Base-by-base conservation (phyloP, 2,329 filamentous ascomycete genomes). In the Clarireedia monteithiana region DNA sequence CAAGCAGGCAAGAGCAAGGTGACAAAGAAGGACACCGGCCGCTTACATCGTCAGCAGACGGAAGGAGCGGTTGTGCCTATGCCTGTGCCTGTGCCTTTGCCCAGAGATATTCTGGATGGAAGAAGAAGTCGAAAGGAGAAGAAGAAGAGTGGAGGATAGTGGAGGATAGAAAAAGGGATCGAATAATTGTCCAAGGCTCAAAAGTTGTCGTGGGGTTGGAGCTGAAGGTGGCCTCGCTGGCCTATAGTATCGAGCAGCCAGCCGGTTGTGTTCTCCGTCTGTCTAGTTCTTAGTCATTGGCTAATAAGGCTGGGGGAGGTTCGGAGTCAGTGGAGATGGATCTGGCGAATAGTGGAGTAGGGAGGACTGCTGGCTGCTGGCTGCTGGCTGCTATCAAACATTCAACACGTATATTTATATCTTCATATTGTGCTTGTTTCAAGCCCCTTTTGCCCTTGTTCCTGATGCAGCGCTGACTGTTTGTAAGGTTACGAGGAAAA, bases 31-130 rank as follows among this genome's bases (percentile, higher is more conserved):
- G 58, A 57, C 64, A 55, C 65, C 59, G 56, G 60, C 59, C 64
- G 59, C 60, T 66, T 60, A 67, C 64, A 67, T 67, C 57, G 59
- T 63, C 59, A 55, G 46, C 30, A 50, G 42, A 45, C 17, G 38
- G 7, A 42, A 53, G 17, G 27, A 15, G 6, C 46, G 6, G 26
- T 14, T 36, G 27, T 45, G 50, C 24, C 23, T 17, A 14, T 26
- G 6, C 15, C 17, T 26, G 26, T 10, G 7, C 7, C 27, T 3
- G 7, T 30, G 27, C 27, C 27, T 30, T 9, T 30, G 27, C 6
- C 27, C 27, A 30, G 27, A 30, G 10, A 14, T 40, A 40, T 40
- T 17, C 17, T 40, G 38, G 15, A 40, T n/a, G 14, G 17, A 17
- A 40, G 17, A 40, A 40, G 17, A 40, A 6, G 17, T n/a, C 6